Base-by-base conservation (phyloP, 1,284 basidiomycete genomes). In the Ustilago lituana region DNA sequence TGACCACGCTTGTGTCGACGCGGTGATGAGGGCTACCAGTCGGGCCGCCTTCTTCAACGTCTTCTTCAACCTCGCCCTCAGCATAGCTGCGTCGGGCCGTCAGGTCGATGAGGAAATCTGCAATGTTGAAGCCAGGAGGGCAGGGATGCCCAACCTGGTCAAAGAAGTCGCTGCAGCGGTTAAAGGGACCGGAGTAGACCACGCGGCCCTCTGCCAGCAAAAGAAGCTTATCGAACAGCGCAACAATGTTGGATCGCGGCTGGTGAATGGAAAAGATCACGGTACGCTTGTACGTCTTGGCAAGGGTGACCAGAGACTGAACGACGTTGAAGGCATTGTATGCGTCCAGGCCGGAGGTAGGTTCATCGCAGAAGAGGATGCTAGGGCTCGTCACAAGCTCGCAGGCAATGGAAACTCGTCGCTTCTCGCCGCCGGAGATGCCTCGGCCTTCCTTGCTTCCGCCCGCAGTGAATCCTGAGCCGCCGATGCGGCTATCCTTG, bases 201-300 rank as follows among this genome's bases (percentile, higher is more conserved):
- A 90, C 84, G 19, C 68, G 51, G 2, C 74, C 74, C 53, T 88
- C 87, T 0, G 91, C 92, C 11, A 98, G 86, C 4, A 98, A 84
- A 3, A 98, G 83, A 26, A 98, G 86, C 71, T 94, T 91, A 80
- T 98, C 95, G 76, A 98, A 97, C 14, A 98, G 84, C 0, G 92
- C 89, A 10, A 98, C 94, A 69, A 98, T 98, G 83, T 97, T 97
- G 82, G 91, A 93, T 55, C 94, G 89, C n/a, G 95, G 95, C 82
- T 98, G 95, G 80, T 98, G 95, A 63, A 98, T 97, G 0, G 95
- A 97, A 84, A 97, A 96, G 66, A 98, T 86, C 50, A 98, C 92
- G 0, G 94, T 97, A n/a, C 94, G 89, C 74, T 94, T 92, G 84
- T 93, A 97, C 73, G 91, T 88, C 39, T 88, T 86, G 0, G 94